Evolutionary conservation across 2,329 filamentous ascomycete species (phyloP).

Genomic region (Didymosphaeria variabile): DNA sequence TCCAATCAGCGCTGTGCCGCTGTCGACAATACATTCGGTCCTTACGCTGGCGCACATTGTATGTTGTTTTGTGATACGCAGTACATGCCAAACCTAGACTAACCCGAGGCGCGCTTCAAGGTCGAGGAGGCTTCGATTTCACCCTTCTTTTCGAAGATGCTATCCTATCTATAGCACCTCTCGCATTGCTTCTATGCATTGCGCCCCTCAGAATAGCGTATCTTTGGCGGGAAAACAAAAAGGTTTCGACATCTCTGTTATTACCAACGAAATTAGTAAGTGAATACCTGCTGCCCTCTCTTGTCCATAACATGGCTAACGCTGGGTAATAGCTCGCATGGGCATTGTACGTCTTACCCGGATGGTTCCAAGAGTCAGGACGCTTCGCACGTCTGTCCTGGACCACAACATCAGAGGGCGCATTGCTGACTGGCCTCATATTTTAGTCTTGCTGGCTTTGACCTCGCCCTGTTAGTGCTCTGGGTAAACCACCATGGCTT

Average conservation of each 20-base stretch:
- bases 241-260: constrained; percentile 33
- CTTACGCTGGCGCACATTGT: constrained; percentile 39
- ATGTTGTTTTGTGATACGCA: background rate
- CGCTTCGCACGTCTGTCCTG: background rate
- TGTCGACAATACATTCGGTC: constrained; percentile 45
- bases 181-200: constrained; percentile 40
- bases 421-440: background rate
- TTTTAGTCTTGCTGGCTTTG: constrained; percentile 35
- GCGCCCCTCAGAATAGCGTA: constrained; percentile 39
- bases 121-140: constrained; percentile 50
- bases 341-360: constrained; percentile 3
- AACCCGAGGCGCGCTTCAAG: background rate
- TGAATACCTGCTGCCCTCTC: background rate
- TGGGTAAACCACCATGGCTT: constrained; percentile 31
- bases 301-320: background rate
- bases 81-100: background rate
- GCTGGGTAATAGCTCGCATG: background rate
- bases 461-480: constrained; percentile 38
- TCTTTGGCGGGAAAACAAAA: constrained; percentile 36
- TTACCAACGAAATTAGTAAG: constrained; percentile 41
- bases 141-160: constrained; percentile 49
- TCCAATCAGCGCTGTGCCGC: constrained; percentile 28
- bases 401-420: background rate
- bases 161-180: constrained; percentile 44
- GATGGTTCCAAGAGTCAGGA: background rate